These are phyloP conservation scores for Urtica urens DNA, from an alignment of 306 rosid genomes.

Conservation along the genomic window DNA sequence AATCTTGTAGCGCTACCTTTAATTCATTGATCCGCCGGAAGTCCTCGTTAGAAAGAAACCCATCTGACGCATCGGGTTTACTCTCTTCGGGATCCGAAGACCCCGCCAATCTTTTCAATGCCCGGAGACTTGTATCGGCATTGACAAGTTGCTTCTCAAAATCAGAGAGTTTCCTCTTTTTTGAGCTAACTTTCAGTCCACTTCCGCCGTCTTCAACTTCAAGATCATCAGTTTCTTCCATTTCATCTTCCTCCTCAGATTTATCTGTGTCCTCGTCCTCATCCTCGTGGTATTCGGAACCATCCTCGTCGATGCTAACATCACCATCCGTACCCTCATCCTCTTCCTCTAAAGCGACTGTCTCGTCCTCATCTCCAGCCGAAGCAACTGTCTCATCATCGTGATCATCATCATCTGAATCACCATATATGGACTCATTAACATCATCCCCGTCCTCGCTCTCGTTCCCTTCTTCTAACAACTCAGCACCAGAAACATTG, in stretches of 20 bases:
- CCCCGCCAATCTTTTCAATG: conserved; percentile 61
- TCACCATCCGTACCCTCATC: conserved; percentile 23
- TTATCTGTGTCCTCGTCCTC: conserved; percentile 13
- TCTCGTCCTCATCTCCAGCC: conserved; percentile 29
- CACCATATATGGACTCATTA: conserved; percentile 23
- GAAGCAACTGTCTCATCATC: conserved; percentile 28
- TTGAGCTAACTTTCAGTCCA: conserved; percentile 27
- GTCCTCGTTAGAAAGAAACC: conserved; percentile 86
- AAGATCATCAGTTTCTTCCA: conserved; percentile 3
- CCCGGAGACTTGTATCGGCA: conserved; percentile 75
- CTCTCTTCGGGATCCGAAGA: conserved; percentile 7
- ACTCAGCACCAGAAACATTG: conserved; percentile 67
- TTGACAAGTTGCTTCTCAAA: conserved; percentile 41
- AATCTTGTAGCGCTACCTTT: conserved; percentile 38
- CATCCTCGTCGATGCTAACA: conserved; percentile 22
- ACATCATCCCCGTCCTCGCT: conserved; percentile 26
- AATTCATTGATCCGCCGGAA: conserved; percentile 61
- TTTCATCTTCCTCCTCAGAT: conserved; percentile 13
- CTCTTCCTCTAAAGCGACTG: conserved; percentile 26
- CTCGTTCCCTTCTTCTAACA: conserved; percentile 31
- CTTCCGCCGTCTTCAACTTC: conserved; percentile 20
- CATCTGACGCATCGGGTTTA: conserved; percentile 39
- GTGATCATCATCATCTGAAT: conserved; percentile 38
- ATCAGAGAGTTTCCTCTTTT: conserved; percentile 56
- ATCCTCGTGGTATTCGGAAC: conserved; percentile 26